These are phyloP conservation scores for Vitis hybrid DNA, from an alignment of 177 flowering plant species.

Conservation along the genomic window DNA sequence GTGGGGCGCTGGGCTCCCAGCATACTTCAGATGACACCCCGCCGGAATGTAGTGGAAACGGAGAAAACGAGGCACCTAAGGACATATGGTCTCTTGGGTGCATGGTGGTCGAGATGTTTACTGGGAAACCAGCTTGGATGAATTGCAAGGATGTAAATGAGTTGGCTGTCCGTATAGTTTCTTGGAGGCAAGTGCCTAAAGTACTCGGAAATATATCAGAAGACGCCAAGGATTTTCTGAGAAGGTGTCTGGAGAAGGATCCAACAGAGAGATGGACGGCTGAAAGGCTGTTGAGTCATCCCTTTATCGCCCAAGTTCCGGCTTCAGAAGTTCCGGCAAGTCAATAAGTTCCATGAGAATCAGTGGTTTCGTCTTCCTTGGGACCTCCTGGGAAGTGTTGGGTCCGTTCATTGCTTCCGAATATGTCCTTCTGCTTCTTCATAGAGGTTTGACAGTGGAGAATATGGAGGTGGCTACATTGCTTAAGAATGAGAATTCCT, in stretches of 20 bases:
- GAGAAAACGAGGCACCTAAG: constrained; percentile 12
- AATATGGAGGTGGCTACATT: too few species aligned
- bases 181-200: constrained; percentile 27
- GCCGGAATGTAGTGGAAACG: constrained; percentile 24
- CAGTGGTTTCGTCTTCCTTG: too few species aligned
- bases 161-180: constrained; percentile 25
- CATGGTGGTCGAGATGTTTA: constrained; percentile 22
- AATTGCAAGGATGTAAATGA: constrained; percentile 3
- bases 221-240: constrained; percentile 41
- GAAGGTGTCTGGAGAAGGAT: constrained; percentile 32
- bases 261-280: constrained; percentile 45
- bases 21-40: constrained; percentile 30
- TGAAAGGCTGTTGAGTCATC: constrained; percentile 39
- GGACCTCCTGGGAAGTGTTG: too few species aligned
- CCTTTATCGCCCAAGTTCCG: neutral
- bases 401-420: too few species aligned
- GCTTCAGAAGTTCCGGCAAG: too few species aligned
- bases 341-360: too few species aligned
- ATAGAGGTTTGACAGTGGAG: too few species aligned
- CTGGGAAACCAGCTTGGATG: constrained; percentile 28
- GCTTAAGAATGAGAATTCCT: too few species aligned
- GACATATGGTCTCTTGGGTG: constrained; percentile 38
- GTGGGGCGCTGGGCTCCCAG: neutral
- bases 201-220: constrained; percentile 31
- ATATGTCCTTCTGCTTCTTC: too few species aligned